Evolutionary conservation across 108 stramenopile species (phyloP).

Genomic region (Discostella stelligeroides): DNA sequence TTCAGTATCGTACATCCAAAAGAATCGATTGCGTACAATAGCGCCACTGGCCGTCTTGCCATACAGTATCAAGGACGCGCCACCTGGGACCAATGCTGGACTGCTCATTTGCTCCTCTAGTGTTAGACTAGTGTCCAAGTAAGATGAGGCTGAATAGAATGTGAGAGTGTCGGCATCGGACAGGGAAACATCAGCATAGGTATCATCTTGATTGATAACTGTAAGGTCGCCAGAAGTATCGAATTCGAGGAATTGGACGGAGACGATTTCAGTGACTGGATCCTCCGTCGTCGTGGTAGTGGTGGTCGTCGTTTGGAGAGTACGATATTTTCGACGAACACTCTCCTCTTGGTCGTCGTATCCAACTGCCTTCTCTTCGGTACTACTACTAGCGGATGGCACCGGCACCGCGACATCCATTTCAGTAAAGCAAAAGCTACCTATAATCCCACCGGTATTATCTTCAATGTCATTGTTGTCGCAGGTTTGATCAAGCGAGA

Average conservation of each 20-base stretch:
- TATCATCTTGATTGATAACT: constrained; percentile 37
- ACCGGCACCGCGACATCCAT: constrained; percentile 2
- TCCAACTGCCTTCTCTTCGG: background rate
- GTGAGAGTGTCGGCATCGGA: constrained; percentile 12
- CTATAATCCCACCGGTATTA: constrained; percentile 25
- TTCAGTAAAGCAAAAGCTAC: constrained; percentile 26
- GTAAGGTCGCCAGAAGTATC: constrained; percentile 15
- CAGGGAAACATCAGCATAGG: constrained; percentile 16
- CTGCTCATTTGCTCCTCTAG: constrained; percentile 14
- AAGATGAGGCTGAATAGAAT: constrained; percentile 27
- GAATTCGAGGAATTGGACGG: constrained; percentile 46
- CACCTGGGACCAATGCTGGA: constrained; percentile 27
- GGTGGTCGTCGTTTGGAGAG: background rate
- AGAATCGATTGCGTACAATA: constrained; percentile 43
- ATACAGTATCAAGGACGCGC: constrained; percentile 41
- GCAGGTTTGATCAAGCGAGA: constrained; percentile 23
- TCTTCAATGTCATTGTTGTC: constrained; percentile 12
- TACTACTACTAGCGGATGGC: background rate
- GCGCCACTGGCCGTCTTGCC: constrained; percentile 27
- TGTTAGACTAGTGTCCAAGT: constrained; percentile 7
- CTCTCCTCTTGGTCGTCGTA: background rate
- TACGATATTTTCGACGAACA: background rate
- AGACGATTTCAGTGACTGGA: constrained; percentile 29
- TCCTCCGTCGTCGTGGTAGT: background rate
- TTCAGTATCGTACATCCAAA: constrained; percentile 29